Base-by-base conservation (phyloP, 73 alveolate species). In the Paramecium biaurelia region DNA sequence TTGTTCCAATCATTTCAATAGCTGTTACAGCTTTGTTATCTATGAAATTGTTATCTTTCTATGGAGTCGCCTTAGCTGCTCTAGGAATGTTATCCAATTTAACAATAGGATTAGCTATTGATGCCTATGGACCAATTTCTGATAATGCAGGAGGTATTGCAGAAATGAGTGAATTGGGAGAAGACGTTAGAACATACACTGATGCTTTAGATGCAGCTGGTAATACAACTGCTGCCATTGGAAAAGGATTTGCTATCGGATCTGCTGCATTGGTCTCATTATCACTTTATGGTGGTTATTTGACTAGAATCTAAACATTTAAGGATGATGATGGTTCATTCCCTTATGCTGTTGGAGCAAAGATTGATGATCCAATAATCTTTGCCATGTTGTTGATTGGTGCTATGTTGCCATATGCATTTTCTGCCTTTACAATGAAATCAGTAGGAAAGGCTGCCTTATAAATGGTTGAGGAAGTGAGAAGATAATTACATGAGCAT, bases 71-170 rank as follows among this genome's bases (percentile, higher is more conserved):
- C 21, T 59, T 98, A 57, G 97, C 98, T 4, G 99, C 99, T 87
- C 95, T 98, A 70, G 99, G 99, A 56, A 98, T 98, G 99, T 98
- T 98, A 45, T 95, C 98, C 26, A 95, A 96, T 76, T 95, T 98
- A 74, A 85, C 98, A 43, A 92, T 97, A 76, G 99, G 99, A 67
- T 95, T 98, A 82, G 96, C 99, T 82, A 96, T 96, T 85, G 98
- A 97, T 93, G 99, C 97, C 6, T 97, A 94, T 93, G 99, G 98
- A 63, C 99, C 99, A 57, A 96, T 98, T 89, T 92, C 99, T 38
- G 99, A 98, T 92, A 98, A 98, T 92, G 99, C 99, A 37, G 99
- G 99, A 28, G 99, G 99, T 92, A 98, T 98, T 70, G 99, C 99
- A 63, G 99, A 98, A 95, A 97, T 98, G 98, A 85, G 98, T 38